These are phyloP conservation scores for Barnettozyma sp. DNA, from an alignment of 805 yeast genomes.

Conservation along the genomic window DNA sequence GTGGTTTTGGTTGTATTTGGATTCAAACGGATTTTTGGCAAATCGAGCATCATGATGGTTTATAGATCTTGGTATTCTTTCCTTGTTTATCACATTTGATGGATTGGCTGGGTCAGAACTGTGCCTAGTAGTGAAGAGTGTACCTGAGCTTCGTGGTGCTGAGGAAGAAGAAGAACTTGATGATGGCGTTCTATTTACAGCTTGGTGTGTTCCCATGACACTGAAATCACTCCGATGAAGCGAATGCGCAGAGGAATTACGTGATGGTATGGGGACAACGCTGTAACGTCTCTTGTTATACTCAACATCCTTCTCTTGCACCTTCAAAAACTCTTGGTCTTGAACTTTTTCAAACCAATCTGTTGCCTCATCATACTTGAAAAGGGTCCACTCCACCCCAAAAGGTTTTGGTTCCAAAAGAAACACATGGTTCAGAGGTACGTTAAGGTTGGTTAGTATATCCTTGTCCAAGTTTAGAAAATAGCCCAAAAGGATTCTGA, in stretches of 20 bases:
- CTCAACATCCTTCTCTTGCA: slow-evolving; percentile 59
- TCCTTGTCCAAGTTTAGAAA: slow-evolving; percentile 77
- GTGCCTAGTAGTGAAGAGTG: slow-evolving; percentile 3
- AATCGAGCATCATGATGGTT: not conserved
- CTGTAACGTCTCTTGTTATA: slow-evolving; percentile 64
- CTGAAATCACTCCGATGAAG: slow-evolving; percentile 2
- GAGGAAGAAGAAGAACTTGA: slow-evolving; percentile 5
- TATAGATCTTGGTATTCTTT: slow-evolving; percentile 2
- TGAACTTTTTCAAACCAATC: slow-evolving; percentile 73
- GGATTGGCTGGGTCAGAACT: slow-evolving; percentile 1
- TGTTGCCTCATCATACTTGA: slow-evolving; percentile 71
- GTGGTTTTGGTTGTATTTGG: not conserved
- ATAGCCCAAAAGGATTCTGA: slow-evolving; percentile 80
- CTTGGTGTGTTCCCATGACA: not conserved
- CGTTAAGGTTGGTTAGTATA: slow-evolving; percentile 82
- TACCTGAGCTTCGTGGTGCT: slow-evolving; percentile 1
- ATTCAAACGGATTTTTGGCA: slow-evolving; percentile 6
- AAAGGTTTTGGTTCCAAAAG: slow-evolving; percentile 89
- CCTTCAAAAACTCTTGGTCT: slow-evolving; percentile 34
- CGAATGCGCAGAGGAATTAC: slow-evolving; percentile 5
- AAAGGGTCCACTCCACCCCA: slow-evolving; percentile 90
- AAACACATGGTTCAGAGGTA: slow-evolving; percentile 87
- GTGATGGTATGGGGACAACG: slow-evolving; percentile 49
- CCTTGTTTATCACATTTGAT: slow-evolving; percentile 6
- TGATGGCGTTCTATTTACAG: slow-evolving; percentile 3